phyloP scores from a whole-genome alignment of 139 green algal species.

The Yamagishiella unicocca region DNA sequence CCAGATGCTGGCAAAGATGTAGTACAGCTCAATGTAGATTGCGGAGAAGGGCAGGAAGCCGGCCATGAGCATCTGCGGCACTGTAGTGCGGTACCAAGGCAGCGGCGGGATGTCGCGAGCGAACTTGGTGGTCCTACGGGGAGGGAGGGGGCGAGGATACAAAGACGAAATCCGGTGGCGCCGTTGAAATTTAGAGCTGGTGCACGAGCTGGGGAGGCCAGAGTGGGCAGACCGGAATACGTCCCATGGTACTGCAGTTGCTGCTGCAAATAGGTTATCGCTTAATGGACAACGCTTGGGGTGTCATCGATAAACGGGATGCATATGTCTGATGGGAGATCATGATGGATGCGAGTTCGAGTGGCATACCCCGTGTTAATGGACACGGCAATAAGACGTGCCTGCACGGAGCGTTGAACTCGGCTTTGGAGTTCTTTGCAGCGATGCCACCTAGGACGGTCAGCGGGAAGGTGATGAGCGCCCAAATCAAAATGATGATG shows the following conservation, averaged over 20 bases:
- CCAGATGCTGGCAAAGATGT: slow-evolving; percentile 97
- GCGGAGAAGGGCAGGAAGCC: slow-evolving; percentile 96
- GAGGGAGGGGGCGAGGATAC: neutral
- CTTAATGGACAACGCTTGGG: too few relatives aligned
- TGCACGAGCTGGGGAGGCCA: too few relatives aligned
- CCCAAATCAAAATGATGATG: slow-evolving; percentile 91
- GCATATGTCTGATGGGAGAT: too few relatives aligned
- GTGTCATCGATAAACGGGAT: too few relatives aligned
- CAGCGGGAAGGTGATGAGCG: slow-evolving; percentile 91
- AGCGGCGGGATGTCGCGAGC: slow-evolving; percentile 85
- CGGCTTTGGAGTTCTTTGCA: slow-evolving; percentile 67
- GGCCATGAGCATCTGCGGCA: slow-evolving; percentile 94
- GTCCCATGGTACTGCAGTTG: too few relatives aligned
- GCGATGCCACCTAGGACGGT: slow-evolving; percentile 92
- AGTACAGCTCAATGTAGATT: slow-evolving; percentile 99
- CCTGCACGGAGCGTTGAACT: slow-evolving; percentile 84
- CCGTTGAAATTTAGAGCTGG: too few relatives aligned
- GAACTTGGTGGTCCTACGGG: slow-evolving; percentile 92
- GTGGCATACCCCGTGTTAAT: too few relatives aligned
- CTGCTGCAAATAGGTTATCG: too few relatives aligned
- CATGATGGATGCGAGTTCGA: too few relatives aligned
- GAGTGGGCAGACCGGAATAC: too few relatives aligned
- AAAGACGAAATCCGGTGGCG: too few relatives aligned
- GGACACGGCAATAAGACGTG: neutral
- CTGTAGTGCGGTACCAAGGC: slow-evolving; percentile 89